Conservation (phyloP, 805 yeast species). For the Candida piceae region DNA sequence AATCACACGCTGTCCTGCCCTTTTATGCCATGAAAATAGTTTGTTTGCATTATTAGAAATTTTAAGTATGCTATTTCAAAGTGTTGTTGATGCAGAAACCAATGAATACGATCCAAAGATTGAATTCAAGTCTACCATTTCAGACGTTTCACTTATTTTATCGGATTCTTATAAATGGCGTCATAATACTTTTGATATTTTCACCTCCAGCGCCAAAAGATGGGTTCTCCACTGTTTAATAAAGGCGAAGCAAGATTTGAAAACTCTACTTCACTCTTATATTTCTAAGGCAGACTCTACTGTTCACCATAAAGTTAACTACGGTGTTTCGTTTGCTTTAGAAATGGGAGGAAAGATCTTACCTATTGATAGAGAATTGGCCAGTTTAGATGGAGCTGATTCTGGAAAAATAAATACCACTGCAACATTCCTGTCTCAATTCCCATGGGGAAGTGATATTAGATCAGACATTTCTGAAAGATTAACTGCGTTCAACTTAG, state of each 20-base stretch:
- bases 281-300: slow-evolving; percentile 38
- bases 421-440: slow-evolving; percentile 71
- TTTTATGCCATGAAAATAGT: slow-evolving; percentile 69
- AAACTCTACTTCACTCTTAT: slow-evolving; percentile 73
- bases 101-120: slow-evolving; percentile 84
- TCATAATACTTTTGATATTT: slow-evolving; percentile 52
- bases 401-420: slow-evolving; percentile 46
- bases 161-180: slow-evolving; percentile 81
- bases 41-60: slow-evolving; percentile 79
- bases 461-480: slow-evolving; percentile 32
- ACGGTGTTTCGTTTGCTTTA: slow-evolving; percentile 86
- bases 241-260: slow-evolving; percentile 67
- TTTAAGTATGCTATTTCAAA: slow-evolving; percentile 68
- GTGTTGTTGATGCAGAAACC: slow-evolving; percentile 77
- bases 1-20: slow-evolving; percentile 63
- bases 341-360: slow-evolving; percentile 77
- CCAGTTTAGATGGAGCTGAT: slow-evolving; percentile 33
- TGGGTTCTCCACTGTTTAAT: slow-evolving; percentile 64
- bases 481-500: slow-evolving; percentile 19
- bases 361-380: slow-evolving; percentile 62
- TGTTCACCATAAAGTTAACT: slow-evolving; percentile 40
- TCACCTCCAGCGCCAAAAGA: slow-evolving; percentile 51
- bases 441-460: slow-evolving; percentile 52
- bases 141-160: slow-evolving; percentile 49
- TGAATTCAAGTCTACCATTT: slow-evolving; percentile 40